A percentile compares a stretch with the other conserved stretches of the same genome.
Evolutionary conservation across 768 basidiomycete species (phyloP).

Genomic region (Leccinum truebloodii): DNA sequence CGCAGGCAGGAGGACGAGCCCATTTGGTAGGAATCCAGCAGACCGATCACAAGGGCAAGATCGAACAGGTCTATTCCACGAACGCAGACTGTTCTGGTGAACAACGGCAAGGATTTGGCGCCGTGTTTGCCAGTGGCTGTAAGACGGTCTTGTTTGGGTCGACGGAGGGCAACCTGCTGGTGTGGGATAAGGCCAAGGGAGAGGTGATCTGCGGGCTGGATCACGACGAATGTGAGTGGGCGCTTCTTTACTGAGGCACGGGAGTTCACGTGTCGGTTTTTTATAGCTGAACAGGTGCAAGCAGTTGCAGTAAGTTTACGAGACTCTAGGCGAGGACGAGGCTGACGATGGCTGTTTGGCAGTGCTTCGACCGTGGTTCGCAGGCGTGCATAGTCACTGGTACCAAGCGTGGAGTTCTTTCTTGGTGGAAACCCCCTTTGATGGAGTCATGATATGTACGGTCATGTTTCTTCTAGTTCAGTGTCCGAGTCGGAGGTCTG

Average conservation of each 20-base stretch:
- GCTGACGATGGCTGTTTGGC: conserved; percentile 27
- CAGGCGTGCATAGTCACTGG: conserved; percentile 51
- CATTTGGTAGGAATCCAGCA: conserved; percentile 52
- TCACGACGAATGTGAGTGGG: conserved; percentile 54
- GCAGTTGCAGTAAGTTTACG: conserved; percentile 36
- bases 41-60: conserved; percentile 50
- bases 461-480: conserved; percentile 2
- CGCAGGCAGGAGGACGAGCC: conserved; percentile 50
- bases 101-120: conserved; percentile 42
- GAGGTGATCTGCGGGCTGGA: conserved; percentile 59
- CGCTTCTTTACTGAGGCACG: background rate
- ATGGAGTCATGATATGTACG: conserved; percentile 31
- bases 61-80: conserved; percentile 53
- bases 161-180: conserved; percentile 53
- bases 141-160: conserved; percentile 59
- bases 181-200: conserved; percentile 62
- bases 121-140: conserved; percentile 53
- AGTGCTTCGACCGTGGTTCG: conserved; percentile 49
- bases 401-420: conserved; percentile 52
- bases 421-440: conserved; percentile 53
- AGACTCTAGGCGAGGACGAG: background rate
- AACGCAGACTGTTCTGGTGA: conserved; percentile 36
- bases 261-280: conserved; percentile 9
- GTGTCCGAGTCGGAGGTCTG: conserved; percentile 9
- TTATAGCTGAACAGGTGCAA: conserved; percentile 33